Conservation (phyloP, 257 asterid species). For the Ehretia macrophylla region DNA sequence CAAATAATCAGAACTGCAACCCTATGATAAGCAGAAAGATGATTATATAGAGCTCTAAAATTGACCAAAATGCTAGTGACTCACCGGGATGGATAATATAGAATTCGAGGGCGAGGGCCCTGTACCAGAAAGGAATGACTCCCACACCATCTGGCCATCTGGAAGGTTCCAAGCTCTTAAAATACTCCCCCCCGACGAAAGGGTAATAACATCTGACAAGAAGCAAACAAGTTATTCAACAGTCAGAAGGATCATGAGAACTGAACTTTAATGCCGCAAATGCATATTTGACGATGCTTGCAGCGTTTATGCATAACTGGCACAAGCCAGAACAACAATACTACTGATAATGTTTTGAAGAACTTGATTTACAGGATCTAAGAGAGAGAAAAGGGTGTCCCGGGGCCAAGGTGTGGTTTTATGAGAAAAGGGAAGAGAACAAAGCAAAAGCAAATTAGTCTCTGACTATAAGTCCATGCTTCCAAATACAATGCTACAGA, state of each 20-base stretch:
- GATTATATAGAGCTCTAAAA: not conserved
- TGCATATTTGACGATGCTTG: not conserved
- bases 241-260: not conserved
- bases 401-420: no score
- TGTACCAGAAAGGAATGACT: conserved; percentile 62
- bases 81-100: conserved; percentile 64
- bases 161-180: conserved; percentile 99
- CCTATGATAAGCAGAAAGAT: not conserved
- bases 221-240: conserved; percentile 3
- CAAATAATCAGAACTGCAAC: not conserved
- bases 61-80: conserved; percentile 26
- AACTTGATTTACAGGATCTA: no score
- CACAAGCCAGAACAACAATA: not conserved
- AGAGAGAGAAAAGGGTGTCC: not conserved
- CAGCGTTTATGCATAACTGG: not conserved
- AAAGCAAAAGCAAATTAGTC: no score
- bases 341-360: not conserved
- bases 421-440: not conserved
- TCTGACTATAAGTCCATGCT: no score
- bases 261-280: not conserved
- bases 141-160: conserved; percentile 99
- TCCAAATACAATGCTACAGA: no score
- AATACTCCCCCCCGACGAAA: conserved; percentile 78
- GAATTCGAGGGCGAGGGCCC: conserved; percentile 58
- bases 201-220: conserved; percentile 74